Percentiles rank a stretch among this genome's conserved stretches.
These are phyloP conservation scores for Globisporangium lucens DNA, from an alignment of 352 stramenopile species.

Conservation along the genomic window DNA sequence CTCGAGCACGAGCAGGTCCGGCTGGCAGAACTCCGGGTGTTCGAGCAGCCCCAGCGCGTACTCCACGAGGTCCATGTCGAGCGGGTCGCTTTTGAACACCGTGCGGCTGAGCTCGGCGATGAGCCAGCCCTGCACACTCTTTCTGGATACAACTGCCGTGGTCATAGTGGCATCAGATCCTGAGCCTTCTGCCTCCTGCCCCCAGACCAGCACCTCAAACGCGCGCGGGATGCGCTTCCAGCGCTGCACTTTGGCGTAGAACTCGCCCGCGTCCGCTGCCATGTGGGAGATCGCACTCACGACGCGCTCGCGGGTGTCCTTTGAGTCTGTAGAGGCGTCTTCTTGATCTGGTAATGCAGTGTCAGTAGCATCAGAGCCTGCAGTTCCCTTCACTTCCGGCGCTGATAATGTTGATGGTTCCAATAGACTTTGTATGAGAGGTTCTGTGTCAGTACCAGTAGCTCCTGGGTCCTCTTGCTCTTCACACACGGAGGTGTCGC, in stretches of 20 bases:
- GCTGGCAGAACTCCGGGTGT: conserved; percentile 68
- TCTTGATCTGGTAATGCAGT: neutral
- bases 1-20: conserved; percentile 59
- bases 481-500: neutral
- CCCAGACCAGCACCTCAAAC: conserved; percentile 38
- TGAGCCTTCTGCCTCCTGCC: conserved; percentile 7
- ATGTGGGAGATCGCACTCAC: conserved; percentile 22
- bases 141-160: conserved; percentile 4
- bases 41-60: conserved; percentile 64
- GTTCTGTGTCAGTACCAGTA: neutral
- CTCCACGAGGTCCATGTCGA: conserved; percentile 62
- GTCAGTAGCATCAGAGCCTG: neutral
- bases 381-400: neutral
- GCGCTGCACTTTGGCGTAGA: conserved; percentile 40
- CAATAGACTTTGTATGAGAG: conserved; percentile 15
- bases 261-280: conserved; percentile 26
- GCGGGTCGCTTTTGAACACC: conserved; percentile 25
- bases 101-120: conserved; percentile 39
- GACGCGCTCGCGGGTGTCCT: conserved; percentile 18
- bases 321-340: neutral
- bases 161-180: neutral
- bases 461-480: neutral
- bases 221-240: conserved; percentile 50
- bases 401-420: conserved; percentile 3
- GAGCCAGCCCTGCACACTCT: conserved; percentile 39